Evolutionary conservation across 2,329 filamentous ascomycete species (phyloP), one percentile per base, ranked within the genome.

Genomic region (Xylaria sp.): DNA sequence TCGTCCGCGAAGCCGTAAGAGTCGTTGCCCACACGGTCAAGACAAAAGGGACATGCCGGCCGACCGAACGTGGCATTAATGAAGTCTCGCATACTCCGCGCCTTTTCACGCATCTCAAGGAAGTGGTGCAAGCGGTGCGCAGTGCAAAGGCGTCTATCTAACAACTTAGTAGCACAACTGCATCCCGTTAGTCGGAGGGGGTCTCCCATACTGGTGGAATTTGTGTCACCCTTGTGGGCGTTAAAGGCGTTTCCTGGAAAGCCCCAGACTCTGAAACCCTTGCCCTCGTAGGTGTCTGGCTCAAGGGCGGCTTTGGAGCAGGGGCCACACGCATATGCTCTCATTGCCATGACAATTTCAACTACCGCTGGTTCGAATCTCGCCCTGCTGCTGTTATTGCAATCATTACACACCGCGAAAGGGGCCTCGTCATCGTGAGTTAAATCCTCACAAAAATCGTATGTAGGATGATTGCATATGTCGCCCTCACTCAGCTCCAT

Each of bases 101-200:
- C 69, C 23, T 75, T 74, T 1, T 64, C 28, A 39, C 79, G 62
- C 44, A 78, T 54, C 31, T 74, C 51, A 18, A 76, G 50, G 37
- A 76, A 70, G 65, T 79, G 77, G 37, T 74, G 60, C 7, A 78
- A 61, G 0, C 82, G 78, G 69, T 84, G 82, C 20, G 74, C 71
- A 37, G 52, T 71, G 74, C 82, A 84, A 5, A 84, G 72, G 2
- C 72, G 71, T 3, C 74, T 72, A 13, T 63, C 71, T 18, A 82
- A 58, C 1, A 84, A 62, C 67, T 82, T 83, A 37, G 68, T 56
- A 3, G 71, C 79, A 72, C 82, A 84, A 4, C 71, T 39, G 70
- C 82, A 84, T 1, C 82, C 82, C 10, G 81, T 83, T 1, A 78
- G 48, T 2, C 75, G 73, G 10, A 70, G 63, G 2, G 69, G 64